Evolutionary conservation across 148 eudicot species (phyloP), one percentile per base, ranked within the genome.

Genomic region (Silene conica): DNA sequence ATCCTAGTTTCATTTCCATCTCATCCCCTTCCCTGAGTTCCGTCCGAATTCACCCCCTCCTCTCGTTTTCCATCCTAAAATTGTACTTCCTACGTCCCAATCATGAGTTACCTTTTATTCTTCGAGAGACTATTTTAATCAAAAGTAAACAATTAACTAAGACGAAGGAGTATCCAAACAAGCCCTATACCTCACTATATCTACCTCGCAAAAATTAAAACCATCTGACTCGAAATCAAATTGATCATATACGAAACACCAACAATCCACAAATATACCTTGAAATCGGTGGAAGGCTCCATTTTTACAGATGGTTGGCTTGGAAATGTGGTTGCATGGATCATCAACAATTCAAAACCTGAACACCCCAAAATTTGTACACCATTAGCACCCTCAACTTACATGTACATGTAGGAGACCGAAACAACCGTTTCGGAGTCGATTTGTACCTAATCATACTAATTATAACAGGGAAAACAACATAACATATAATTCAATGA

Each of bases 251-350:
- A 52, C 14, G 15, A 52, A 52, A 52, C 72, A 69, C 11, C 14
- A 69, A 69, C 13, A 12, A 69, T 52, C 31, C 10, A 15, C 19
- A 52, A 45, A 1, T 46, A 68, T 21, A 68, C 70, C 70, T 67
- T 12, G 3, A 19, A n/a, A 45, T 67, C 13, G 45, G 3, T 7
- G 25, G 25, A 11, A 67, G 55, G 54, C 54, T 67, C 70, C 54
- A 67, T 19, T 45, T 41, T 20, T 9, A 67, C 72, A 23, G 72
- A 66, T 19, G 22, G 41, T 66, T 66, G 69, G 43, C 69, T 22
- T 41, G 69, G 60, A 8, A 69, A 69, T 50, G 57, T 7, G 28
- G 21, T 22, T 69, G 72, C 38, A 69, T 69, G 58, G 18, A 69
- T 48, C 72, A 69, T 52, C 72, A 69, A 16, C 19, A 48, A 18